Conservation (phyloP, 345 rosid genomes). For the Bruguiera parviflora region DNA sequence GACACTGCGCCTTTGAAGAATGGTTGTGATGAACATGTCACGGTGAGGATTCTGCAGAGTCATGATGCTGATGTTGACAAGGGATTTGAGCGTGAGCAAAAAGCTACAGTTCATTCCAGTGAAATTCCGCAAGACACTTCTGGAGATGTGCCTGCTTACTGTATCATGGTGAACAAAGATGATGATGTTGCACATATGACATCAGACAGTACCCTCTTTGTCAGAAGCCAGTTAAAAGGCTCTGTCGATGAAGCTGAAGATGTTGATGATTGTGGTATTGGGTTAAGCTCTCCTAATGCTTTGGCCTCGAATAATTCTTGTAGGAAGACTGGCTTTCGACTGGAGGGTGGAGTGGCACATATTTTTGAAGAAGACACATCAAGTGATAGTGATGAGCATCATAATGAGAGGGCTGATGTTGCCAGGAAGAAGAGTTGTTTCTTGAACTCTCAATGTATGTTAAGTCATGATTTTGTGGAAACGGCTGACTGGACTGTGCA, state of each 20-base stretch:
- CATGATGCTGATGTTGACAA: constrained; percentile 18
- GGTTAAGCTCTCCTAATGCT: not conserved
- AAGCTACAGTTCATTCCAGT: not conserved
- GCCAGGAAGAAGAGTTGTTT: constrained; percentile 34
- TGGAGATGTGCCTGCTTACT: constrained; percentile 5
- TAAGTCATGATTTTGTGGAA: constrained; percentile 19
- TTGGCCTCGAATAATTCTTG: constrained; percentile 11
- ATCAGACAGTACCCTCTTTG: constrained; percentile 11
- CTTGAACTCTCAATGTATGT: constrained; percentile 27
- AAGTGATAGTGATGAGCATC: constrained; percentile 22
- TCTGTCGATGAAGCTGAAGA: constrained; percentile 11
- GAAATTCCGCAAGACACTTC: constrained; percentile 2
- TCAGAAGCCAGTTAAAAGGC: not conserved
- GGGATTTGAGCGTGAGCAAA: constrained; percentile 11
- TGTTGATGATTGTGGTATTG: constrained; percentile 6
- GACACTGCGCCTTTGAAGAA: constrained; percentile 20
- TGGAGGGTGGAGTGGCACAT: constrained; percentile 16
- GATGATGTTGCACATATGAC: constrained; percentile 10
- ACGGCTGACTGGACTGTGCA: constrained; percentile 28
- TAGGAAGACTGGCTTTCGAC: constrained; percentile 4
- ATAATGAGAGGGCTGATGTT: constrained; percentile 29
- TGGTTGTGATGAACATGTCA: constrained; percentile 15
- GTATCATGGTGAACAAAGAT: constrained; percentile 15
- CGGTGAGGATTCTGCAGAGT: constrained; percentile 10
- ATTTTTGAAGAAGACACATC: constrained; percentile 27